Conservation (phyloP, 306 rosid genomes). For the Castanea sativa region DNA sequence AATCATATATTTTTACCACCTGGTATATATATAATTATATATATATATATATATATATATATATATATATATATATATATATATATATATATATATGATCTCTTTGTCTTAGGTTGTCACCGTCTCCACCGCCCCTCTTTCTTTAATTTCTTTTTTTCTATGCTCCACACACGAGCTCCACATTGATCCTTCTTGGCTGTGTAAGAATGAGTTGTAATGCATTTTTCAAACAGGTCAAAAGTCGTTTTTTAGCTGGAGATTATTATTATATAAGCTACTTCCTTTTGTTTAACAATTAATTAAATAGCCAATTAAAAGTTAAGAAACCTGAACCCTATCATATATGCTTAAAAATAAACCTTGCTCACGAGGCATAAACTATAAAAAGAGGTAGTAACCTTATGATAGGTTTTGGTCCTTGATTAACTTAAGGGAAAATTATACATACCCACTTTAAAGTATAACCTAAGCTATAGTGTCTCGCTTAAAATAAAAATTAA, state of each 20-base stretch:
- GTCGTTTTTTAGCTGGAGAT: conserved; percentile 34
- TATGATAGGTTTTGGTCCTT: neutral
- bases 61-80: too few species aligned
- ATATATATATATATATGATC: neutral
- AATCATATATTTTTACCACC: conserved; percentile 1
- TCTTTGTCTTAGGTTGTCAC: neutral
- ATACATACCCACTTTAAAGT: too few species aligned
- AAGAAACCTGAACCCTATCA: conserved; percentile 12
- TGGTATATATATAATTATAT: neutral
- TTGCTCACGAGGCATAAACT: conserved; percentile 12
- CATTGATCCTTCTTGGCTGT: neutral
- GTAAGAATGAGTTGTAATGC: conserved; percentile 47
- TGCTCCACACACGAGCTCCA: conserved; percentile 15
- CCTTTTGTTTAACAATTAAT: conserved; percentile 23
- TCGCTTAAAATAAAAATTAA: too few species aligned
- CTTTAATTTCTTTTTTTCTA: conserved; percentile 9
- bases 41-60: too few species aligned
- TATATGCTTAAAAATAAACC: conserved; percentile 27
- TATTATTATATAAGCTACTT: conserved; percentile 10
- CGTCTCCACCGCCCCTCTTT: conserved; percentile 20
- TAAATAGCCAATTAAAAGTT: conserved; percentile 17
- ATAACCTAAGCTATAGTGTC: too few species aligned
- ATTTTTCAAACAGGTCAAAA: conserved; percentile 21
- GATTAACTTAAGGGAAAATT: neutral
- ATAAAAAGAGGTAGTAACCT: neutral